Evolutionary conservation across 1,139 yeast genomes (phyloP).

Genomic region (Scheffersomyces titani): DNA sequence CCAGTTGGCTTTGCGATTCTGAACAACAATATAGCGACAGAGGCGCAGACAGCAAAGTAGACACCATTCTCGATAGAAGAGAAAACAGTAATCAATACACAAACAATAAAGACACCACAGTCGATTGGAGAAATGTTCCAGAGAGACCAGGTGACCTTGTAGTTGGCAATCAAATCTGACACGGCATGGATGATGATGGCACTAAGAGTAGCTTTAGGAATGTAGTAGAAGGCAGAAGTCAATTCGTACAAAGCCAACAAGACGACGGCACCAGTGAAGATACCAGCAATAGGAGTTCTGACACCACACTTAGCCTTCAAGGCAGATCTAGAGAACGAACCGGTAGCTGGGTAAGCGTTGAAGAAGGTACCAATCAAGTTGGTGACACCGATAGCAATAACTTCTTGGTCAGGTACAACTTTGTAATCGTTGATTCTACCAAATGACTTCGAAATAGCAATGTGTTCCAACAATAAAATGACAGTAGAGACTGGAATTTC

Average conservation of each 20-base stretch:
- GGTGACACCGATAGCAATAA: conserved; percentile 91
- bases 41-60: conserved; percentile 86
- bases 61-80: conserved; percentile 85
- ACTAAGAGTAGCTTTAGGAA: conserved; percentile 83
- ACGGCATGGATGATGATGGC: conserved; percentile 97
- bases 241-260: conserved; percentile 81
- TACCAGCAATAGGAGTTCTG: conserved; percentile 90
- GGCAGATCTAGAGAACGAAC: conserved; percentile 94
- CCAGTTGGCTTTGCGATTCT: conserved; percentile 82
- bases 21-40: conserved; percentile 71
- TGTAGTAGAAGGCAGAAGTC: conserved; percentile 81
- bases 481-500: conserved; percentile 86
- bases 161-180: conserved; percentile 77
- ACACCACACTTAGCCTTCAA: conserved; percentile 95
- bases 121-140: conserved; percentile 81
- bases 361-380: conserved; percentile 90
- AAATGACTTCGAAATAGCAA: conserved; percentile 90
- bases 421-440: conserved; percentile 92
- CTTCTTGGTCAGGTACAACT: conserved; percentile 89
- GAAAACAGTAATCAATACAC: conserved; percentile 79
- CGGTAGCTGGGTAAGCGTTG: conserved; percentile 94
- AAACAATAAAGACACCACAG: conserved; percentile 70
- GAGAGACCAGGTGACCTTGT: conserved; percentile 68
- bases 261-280: conserved; percentile 87
- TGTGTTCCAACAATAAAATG: conserved; percentile 83